phyloP scores from a whole-genome alignment of 106 monocot genomes.

The Acorus gramineus region DNA sequence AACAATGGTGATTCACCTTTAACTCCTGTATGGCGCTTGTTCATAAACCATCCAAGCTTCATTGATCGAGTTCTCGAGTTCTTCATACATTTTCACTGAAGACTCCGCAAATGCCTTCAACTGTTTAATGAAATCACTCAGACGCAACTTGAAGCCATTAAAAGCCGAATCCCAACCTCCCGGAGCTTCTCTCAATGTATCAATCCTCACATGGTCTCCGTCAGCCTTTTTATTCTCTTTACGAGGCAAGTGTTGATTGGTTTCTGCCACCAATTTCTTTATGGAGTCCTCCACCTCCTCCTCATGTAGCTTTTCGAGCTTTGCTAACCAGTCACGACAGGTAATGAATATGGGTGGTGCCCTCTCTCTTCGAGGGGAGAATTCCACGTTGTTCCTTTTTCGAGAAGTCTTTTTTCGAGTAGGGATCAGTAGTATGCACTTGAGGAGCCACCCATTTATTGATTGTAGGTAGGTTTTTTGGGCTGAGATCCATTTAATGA shows the following conservation, averaged over 20 bases:
- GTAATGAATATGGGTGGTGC: conserved; percentile 78
- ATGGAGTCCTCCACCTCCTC: conserved; percentile 51
- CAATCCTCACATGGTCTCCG: too few relatives aligned
- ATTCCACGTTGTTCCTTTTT: conserved; percentile 11
- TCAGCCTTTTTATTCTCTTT: conserved; percentile 13
- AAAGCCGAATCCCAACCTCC: conserved; percentile 36
- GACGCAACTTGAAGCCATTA: conserved; percentile 38
- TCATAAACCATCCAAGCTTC: conserved; percentile 32
- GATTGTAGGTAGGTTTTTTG: conserved; percentile 62
- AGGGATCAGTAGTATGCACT: conserved; percentile 41
- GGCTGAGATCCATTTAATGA: conserved; percentile 68
- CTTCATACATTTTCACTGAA: conserved; percentile 47
- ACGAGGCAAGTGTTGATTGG: conserved; percentile 34
- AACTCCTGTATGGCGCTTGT: too few relatives aligned
- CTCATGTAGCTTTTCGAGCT: conserved; percentile 30
- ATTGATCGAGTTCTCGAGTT: conserved; percentile 24
- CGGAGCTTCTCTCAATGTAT: not conserved
- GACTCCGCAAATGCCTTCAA: conserved; percentile 44
- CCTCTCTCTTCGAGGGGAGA: conserved; percentile 26
- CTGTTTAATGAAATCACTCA: conserved; percentile 40
- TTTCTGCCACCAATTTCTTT: conserved; percentile 32
- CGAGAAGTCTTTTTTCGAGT: conserved; percentile 20
- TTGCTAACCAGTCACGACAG: conserved; percentile 58
- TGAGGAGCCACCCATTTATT: conserved; percentile 75
- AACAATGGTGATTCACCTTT: too few relatives aligned